A percentile compares a stretch with the other conserved stretches of the same genome.
phyloP scores from a whole-genome alignment of 345 rosid genomes.

The Litchi chinensis region DNA sequence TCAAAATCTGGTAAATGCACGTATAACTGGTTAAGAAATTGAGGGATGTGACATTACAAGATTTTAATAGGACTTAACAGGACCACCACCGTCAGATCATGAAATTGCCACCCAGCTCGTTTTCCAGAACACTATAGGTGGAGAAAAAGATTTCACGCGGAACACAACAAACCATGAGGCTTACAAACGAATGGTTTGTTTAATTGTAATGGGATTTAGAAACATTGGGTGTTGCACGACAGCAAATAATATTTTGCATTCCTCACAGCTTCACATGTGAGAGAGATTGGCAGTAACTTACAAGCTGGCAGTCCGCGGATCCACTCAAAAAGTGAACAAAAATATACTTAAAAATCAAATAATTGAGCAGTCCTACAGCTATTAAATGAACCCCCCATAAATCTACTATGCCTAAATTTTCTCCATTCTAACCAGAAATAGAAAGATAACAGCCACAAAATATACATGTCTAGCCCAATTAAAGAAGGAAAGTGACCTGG shows the following conservation, averaged over 20 bases:
- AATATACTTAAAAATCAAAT: background rate
- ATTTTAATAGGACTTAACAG: no score
- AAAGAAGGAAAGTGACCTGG: constrained; percentile 2
- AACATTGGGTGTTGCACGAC: background rate
- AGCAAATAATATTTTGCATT: background rate
- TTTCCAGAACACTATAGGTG: no score
- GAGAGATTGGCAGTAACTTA: background rate
- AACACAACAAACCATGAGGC: background rate
- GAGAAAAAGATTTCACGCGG: background rate
- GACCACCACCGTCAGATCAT: background rate
- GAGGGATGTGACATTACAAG: no score
- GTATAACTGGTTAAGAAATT: no score
- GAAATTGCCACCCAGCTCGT: background rate
- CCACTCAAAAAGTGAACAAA: background rate
- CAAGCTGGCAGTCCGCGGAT: constrained; percentile 6
- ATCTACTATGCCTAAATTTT: background rate
- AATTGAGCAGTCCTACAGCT: background rate
- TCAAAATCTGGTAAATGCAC: no score
- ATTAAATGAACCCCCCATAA: background rate
- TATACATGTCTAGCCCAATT: constrained; percentile 17
- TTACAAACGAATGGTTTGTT: background rate
- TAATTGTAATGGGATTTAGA: background rate
- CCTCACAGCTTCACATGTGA: background rate
- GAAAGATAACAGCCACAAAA: background rate
- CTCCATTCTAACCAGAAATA: background rate